Percentiles rank a stretch among this genome's conserved stretches.
These are phyloP conservation scores for Backusella sp. DNA, from an alignment of 192 early-diverging fungal species.

Conservation along the genomic window DNA sequence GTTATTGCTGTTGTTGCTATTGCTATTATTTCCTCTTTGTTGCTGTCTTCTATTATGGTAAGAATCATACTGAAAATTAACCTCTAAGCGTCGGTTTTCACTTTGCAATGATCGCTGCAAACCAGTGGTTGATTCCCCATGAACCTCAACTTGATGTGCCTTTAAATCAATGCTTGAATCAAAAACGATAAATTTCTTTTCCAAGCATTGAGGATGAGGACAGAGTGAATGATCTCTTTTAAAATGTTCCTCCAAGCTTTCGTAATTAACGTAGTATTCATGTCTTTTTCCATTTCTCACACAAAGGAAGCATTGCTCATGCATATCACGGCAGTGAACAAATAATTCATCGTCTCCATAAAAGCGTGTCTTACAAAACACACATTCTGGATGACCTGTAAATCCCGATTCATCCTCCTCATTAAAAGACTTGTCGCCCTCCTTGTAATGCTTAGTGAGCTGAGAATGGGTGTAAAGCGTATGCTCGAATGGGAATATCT, in stretches of 20 bases:
- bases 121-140: slow-evolving; percentile 27
- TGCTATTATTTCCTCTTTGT: background rate
- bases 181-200: slow-evolving; percentile 97
- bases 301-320: slow-evolving; percentile 92
- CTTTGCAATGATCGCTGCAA: slow-evolving; percentile 33
- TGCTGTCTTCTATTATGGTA: slow-evolving; percentile 8
- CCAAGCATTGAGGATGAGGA: slow-evolving; percentile 75
- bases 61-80: slow-evolving; percentile 29
- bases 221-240: slow-evolving; percentile 79
- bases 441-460: slow-evolving; percentile 71
- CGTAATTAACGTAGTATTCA: slow-evolving; percentile 87
- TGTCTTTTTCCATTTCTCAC: slow-evolving; percentile 70
- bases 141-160: slow-evolving; percentile 72
- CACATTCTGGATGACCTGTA: slow-evolving; percentile 87
- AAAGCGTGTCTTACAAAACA: slow-evolving; percentile 80
- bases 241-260: slow-evolving; percentile 75
- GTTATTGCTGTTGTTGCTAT: background rate
- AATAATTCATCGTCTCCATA: slow-evolving; percentile 94
- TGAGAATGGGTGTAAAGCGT: slow-evolving; percentile 73
- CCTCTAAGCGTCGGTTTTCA: slow-evolving; percentile 34
- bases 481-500: slow-evolving; percentile 92
- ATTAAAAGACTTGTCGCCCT: slow-evolving; percentile 58
- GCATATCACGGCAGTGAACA: slow-evolving; percentile 88
- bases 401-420: slow-evolving; percentile 61
- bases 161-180: slow-evolving; percentile 88